Conservation (phyloP, 2,329 filamentous ascomycete genomes). For the Neospermospora avenae region DNA sequence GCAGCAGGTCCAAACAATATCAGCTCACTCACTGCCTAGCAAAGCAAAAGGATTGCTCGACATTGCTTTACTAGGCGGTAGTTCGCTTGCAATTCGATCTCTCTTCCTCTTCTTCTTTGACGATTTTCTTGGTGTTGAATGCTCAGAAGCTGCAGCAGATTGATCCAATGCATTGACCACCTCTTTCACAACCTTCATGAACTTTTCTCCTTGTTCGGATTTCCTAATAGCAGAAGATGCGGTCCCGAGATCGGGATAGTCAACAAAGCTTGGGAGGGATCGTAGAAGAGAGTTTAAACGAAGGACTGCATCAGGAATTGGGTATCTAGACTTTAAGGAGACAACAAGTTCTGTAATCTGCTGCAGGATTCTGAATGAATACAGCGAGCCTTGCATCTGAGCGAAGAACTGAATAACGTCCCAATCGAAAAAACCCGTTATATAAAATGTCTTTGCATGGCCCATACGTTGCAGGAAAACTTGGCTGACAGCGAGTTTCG, state of each 20-base stretch:
- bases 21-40: conserved; percentile 18
- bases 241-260: conserved; percentile 17
- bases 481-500: conserved; percentile 22
- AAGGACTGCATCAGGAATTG: conserved; percentile 11
- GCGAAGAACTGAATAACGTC: conserved; percentile 33
- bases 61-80: neutral
- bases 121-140: neutral
- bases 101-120: conserved; percentile 27
- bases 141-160: conserved; percentile 6
- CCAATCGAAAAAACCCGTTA: conserved; percentile 26
- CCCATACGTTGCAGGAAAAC: conserved; percentile 15
- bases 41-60: conserved; percentile 28
- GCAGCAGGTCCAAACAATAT: neutral
- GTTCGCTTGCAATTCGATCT: neutral
- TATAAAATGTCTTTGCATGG: neutral
- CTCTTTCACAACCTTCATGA: neutral
- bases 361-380: conserved; percentile 35
- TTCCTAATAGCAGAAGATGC: conserved; percentile 13
- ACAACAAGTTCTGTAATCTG: conserved; percentile 29
- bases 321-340: neutral
- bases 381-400: conserved; percentile 33
- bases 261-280: conserved; percentile 25
- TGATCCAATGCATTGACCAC: conserved; percentile 16
- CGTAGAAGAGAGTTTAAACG: conserved; percentile 20
- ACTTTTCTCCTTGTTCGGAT: neutral